phyloP scores from a whole-genome alignment of 2,329 filamentous ascomycete species.

The Fusarium sp. region DNA sequence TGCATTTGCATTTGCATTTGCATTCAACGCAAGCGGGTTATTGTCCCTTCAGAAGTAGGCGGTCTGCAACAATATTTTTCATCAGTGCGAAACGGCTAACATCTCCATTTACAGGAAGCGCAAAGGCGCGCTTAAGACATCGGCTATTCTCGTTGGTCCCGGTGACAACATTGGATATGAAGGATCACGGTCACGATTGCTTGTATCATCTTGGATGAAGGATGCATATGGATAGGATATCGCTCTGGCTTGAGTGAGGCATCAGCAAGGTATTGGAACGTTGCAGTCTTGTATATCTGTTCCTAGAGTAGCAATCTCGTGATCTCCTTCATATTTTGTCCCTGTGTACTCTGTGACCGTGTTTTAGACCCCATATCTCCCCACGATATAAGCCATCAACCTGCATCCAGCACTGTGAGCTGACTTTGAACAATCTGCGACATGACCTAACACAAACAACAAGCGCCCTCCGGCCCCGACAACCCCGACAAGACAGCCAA shows the following conservation, averaged over 20 bases:
- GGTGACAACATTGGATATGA: no score
- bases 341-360: fast-evolving
- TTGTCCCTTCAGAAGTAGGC: background rate
- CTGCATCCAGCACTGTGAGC: fast-evolving
- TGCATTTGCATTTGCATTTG: background rate
- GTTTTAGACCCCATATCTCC: fast-evolving
- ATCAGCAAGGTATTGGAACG: background rate
- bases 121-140: fast-evolving
- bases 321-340: fast-evolving
- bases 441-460: no score
- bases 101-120: fast-evolving
- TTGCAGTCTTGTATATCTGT: background rate
- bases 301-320: background rate
- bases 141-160: no score
- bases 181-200: fast-evolving
- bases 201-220: no score
- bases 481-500: fast-evolving
- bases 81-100: background rate
- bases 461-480: no score
- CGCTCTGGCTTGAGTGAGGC: fast-evolving
- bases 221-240: fast-evolving
- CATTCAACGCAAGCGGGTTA: background rate
- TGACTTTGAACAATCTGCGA: no score
- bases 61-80: fast-evolving
- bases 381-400: background rate